Evolutionary conservation across 139 green algal genomes (phyloP), one percentile per base, ranked within the genome.

Genomic region (Chlamydomonas schloesseri): DNA sequence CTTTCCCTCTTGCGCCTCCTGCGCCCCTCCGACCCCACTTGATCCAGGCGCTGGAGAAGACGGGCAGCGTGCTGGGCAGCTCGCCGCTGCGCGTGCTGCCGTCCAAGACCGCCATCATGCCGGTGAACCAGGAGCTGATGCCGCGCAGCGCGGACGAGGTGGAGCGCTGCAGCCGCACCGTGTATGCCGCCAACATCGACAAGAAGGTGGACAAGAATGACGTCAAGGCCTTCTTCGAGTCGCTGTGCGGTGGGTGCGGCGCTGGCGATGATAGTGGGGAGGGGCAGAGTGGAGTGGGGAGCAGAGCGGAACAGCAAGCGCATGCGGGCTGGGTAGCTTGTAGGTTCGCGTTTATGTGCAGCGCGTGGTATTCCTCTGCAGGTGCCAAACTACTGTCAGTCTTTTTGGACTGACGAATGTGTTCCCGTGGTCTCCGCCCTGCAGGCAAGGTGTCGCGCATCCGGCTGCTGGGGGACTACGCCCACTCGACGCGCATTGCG

Each of bases 121-220:
- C 97, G 9, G 97, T 99, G 42, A 99, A 99, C 91, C 92, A 93
- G 42, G 90, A 95, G 62, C 97, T 96, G 36, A 94, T 97, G 88
- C 95, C 95, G 10, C 88, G 89, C 57, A 90, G 80, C 2, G 47
- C 82, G 21, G 87, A 93, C 57, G 90, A 93, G 82, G 55, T 91
- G 53, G 90, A 93, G 88, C 89, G 89, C 69, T 92, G 89, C 89
- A 84, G 69, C 50, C 68, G 87, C 62, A 99, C 97, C 3, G 95
- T 99, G 26, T 99, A 99, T 84, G 96, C 96, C n/a, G 96, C 96
- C 70, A 99, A 99, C 91, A 97, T 99, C 36, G 96, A 99, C 89
- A 96, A 96, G 71, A 93, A 96, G 73, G 84, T 91, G 24, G 82
- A 92, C 69, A 81, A 84, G 23, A 84, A 89, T 60, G 94, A 96